phyloP scores from a whole-genome alignment of 2,329 filamentous ascomycete genomes.

The Diplodia intermedia region DNA sequence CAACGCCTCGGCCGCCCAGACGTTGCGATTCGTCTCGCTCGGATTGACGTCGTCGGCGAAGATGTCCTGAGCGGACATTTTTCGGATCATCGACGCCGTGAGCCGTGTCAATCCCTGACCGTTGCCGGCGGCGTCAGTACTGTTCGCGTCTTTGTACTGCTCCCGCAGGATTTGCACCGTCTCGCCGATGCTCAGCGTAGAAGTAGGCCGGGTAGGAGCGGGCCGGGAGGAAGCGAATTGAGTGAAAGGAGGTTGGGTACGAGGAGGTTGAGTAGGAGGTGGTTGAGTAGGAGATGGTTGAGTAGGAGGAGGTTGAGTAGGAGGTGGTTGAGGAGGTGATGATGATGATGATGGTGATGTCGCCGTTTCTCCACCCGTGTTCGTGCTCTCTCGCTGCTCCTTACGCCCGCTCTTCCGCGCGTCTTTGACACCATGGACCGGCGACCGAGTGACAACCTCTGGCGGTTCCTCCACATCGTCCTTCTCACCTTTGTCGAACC shows the following conservation, averaged over 20 bases:
- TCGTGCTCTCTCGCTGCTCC: not conserved
- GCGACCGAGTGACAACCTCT: not conserved
- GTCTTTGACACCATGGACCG: not conserved
- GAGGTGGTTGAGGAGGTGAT: no score
- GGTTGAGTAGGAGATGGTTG: no score
- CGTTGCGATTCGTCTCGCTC: not conserved
- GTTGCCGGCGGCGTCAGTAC: not conserved
- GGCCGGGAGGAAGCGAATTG: no score
- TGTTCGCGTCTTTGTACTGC: not conserved
- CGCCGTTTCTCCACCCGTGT: not conserved
- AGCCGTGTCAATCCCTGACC: not conserved
- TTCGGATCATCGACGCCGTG: conserved; percentile 5
- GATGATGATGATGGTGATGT: no score
- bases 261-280: no score
- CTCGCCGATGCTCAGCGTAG: not conserved
- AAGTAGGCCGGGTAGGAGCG: no score
- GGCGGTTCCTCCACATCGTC: not conserved
- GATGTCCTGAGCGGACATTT: conserved; percentile 5
- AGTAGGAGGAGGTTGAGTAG: no score
- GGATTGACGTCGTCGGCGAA: not conserved
- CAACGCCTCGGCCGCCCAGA: no score
- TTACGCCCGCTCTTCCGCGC: not conserved
- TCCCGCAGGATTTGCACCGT: not conserved
- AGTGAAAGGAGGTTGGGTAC: no score
- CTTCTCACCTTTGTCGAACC: not conserved